Evolutionary conservation across 1,139 yeast species (phyloP).

Genomic region (Kodamaea fungicola): DNA sequence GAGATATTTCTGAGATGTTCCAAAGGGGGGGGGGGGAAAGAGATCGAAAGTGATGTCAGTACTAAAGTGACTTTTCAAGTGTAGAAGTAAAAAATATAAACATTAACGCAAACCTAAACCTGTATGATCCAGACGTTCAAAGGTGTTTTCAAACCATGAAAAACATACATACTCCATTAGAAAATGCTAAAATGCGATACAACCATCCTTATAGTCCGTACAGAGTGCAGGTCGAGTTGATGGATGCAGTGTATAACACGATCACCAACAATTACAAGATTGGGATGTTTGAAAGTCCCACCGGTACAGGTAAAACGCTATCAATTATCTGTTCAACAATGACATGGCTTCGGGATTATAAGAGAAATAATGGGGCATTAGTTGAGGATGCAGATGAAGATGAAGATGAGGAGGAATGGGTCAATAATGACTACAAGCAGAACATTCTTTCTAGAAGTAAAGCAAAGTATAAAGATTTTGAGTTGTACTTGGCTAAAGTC

Average conservation of each 20-base stretch:
- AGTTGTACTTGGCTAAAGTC: constrained; percentile 31
- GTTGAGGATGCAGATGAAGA: background rate
- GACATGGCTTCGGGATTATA: constrained; percentile 77
- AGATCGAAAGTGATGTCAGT: background rate
- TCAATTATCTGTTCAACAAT: constrained; percentile 82
- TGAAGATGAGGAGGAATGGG: constrained; percentile 66
- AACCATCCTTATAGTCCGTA: constrained; percentile 84
- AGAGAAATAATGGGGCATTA: constrained; percentile 27
- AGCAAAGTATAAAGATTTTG: constrained; percentile 36
- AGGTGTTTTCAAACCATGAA: too few relatives aligned
- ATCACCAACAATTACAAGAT: constrained; percentile 58
- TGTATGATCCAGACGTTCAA: too few relatives aligned
- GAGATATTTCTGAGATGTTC: too few relatives aligned
- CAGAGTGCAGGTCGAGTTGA: constrained; percentile 69
- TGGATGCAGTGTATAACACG: constrained; percentile 69
- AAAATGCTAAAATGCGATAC: constrained; percentile 24
- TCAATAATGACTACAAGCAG: constrained; percentile 38
- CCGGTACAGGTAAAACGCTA: constrained; percentile 92
- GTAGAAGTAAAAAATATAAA: background rate
- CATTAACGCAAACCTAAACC: too few relatives aligned
- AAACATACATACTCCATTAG: background rate
- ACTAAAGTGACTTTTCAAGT: too few relatives aligned
- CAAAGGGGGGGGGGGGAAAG: too few relatives aligned
- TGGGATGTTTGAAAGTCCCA: constrained; percentile 89
- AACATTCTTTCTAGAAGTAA: constrained; percentile 29